Base-by-base conservation (phyloP, 2,329 filamentous ascomycete species). In the Aureobasidium sp. region DNA sequence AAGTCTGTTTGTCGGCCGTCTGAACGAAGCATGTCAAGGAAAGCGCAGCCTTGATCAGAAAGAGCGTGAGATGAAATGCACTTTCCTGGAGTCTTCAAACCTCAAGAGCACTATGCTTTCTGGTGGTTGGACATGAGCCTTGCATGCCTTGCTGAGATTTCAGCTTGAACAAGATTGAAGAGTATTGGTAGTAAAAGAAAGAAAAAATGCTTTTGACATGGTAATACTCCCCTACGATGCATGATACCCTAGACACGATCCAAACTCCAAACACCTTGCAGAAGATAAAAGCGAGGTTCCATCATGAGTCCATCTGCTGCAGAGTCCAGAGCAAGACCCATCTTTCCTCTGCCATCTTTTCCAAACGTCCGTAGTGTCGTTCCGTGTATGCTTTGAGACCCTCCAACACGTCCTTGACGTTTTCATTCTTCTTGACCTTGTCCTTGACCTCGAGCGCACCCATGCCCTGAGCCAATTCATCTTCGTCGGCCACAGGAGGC, bases 281-380 rank as follows among this genome's bases (percentile, higher is more conserved):
- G 45, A 47, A 60, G 45, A 60, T 25, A 51, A 60, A 44, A 42
- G 17, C 37, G 39, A 31, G 48, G 17, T 17, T 48, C 57, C 22
- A 39, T 48, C 42, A 62, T 55, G 60, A 88, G 71, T 96, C 91
- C 92, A 97, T 97, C 78, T 96, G 90, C 70, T 87, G 84, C 65
- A 97, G 79, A 65, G 93, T 95, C 82, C 95, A 97, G 75, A 96
- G 91, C 44, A 97, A 84, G 69, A 99, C 76, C 76, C 92, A 97
- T 71, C 92, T 96, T 78, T 97, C 94, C 72, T 97, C 93, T 44
- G 92, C 85, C 68, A 97, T 78, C 70, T 96, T 93, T 73, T 96
- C 92, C 68, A 94, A 83, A 61, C 93, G 83, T 74, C 87, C 88
- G 74, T 96, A 97, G 74, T 99, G 94, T 66, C 92, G 84, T 75